These are phyloP conservation scores for Aspergillus udagawae DNA, from an alignment of 2,329 filamentous ascomycete species.

Conservation along the genomic window DNA sequence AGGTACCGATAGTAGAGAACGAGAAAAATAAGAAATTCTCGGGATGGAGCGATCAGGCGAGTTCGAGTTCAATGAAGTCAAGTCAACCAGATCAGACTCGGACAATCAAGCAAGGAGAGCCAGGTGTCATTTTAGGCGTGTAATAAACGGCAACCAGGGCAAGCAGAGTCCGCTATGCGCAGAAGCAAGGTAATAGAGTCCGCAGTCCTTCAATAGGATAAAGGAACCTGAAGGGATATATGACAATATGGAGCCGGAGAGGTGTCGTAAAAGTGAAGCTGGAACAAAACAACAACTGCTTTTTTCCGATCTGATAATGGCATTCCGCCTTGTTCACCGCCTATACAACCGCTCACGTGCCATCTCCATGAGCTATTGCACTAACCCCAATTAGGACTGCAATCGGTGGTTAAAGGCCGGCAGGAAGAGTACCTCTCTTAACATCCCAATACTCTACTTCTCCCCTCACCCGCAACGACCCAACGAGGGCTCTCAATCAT, in stretches of 20 bases:
- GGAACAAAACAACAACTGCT: neutral
- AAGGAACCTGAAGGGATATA: neutral
- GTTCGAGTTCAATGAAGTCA: neutral
- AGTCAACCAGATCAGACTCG: neutral
- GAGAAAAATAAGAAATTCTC: neutral
- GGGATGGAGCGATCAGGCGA: neutral
- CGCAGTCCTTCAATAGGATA: neutral
- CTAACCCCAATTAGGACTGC: neutral
- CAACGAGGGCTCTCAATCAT: constrained; percentile 1
- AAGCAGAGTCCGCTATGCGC: neutral
- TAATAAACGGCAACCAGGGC: neutral
- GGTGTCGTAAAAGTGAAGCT: neutral
- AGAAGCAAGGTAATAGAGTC: neutral
- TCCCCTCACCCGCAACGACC: neutral
- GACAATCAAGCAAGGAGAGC: neutral
- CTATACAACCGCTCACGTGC: constrained; percentile 48
- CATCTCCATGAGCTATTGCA: neutral
- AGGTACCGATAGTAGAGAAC: neutral
- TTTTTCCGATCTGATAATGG: neutral
- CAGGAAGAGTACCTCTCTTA: constrained; percentile 4
- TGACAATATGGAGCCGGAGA: neutral
- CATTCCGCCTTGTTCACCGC: constrained; percentile 57
- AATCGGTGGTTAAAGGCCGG: constrained; percentile 7
- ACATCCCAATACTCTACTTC: neutral
- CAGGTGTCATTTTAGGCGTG: neutral